Evolutionary conservation across 1,284 basidiomycete genomes (phyloP).

Genomic region (Garcileccinum viscosum): DNA sequence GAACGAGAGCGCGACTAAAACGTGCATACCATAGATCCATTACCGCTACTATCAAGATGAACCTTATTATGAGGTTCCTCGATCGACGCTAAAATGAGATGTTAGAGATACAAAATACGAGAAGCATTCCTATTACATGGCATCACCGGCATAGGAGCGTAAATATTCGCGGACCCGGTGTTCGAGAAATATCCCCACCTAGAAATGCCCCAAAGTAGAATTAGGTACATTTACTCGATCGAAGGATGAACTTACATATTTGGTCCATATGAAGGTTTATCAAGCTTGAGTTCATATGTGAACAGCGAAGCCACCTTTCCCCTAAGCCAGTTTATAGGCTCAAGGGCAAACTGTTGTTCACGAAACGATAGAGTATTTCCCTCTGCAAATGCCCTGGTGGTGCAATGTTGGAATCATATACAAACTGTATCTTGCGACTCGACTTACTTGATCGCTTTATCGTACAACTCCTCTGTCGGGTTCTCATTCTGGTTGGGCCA

Average conservation of each 20-base stretch:
- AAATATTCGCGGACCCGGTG: neutral
- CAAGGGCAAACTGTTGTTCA: neutral
- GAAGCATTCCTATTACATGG: constrained; percentile 5
- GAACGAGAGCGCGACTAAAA: neutral
- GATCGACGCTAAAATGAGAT: constrained; percentile 13
- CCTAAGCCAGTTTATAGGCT: constrained; percentile 17
- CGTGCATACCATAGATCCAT: constrained; percentile 20
- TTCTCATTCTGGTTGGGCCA: constrained; percentile 12
- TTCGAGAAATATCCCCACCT: constrained; percentile 28
- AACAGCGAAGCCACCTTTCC: constrained; percentile 20
- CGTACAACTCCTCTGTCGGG: constrained; percentile 18
- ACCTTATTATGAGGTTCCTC: constrained; percentile 26
- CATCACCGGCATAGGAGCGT: constrained; percentile 14
- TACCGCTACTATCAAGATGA: constrained; percentile 21
- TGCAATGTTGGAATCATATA: neutral
- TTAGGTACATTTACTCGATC: neutral
- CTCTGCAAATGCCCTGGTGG: constrained; percentile 11
- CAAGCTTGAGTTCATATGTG: constrained; percentile 15
- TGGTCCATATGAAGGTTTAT: constrained; percentile 14
- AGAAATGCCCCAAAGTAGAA: neutral
- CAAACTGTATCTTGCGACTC: neutral
- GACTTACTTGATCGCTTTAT: constrained; percentile 12
- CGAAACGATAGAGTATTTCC: constrained; percentile 12
- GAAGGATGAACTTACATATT: constrained; percentile 19
- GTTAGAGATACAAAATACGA: neutral